A percentile compares a stretch with the other conserved stretches of the same genome.
These are phyloP conservation scores for Paxillus involutus DNA, from an alignment of 768 basidiomycete genomes.

Conservation along the genomic window DNA sequence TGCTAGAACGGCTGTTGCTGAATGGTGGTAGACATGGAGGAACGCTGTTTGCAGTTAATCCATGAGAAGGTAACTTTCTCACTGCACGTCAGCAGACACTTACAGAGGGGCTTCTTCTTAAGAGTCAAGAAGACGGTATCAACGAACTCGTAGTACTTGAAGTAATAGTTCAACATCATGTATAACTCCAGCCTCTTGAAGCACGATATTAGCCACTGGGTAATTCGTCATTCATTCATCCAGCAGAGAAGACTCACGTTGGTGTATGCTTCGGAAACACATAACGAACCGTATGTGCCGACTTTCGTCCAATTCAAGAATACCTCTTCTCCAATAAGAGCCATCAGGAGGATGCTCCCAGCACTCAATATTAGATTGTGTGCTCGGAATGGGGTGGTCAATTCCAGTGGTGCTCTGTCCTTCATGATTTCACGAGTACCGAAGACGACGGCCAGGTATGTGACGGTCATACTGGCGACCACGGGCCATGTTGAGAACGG, in stretches of 20 bases:
- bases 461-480: slow-evolving; percentile 64
- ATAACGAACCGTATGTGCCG: slow-evolving; percentile 77
- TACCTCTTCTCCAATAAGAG: slow-evolving; percentile 86
- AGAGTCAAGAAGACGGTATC: slow-evolving; percentile 94
- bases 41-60: slow-evolving; percentile 58
- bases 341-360: slow-evolving; percentile 76
- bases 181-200: slow-evolving; percentile 83
- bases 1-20: slow-evolving; percentile 90
- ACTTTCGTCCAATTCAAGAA: slow-evolving; percentile 73
- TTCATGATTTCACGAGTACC: slow-evolving; percentile 82
- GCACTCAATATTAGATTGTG: slow-evolving; percentile 87
- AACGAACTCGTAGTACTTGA: slow-evolving; percentile 92
- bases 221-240: background rate
- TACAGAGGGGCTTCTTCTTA: slow-evolving; percentile 96
- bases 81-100: slow-evolving; percentile 19
- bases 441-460: slow-evolving; percentile 87
- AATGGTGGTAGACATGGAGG: slow-evolving; percentile 97
- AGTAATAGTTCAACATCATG: slow-evolving; percentile 96
- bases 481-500: slow-evolving; percentile 76
- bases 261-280: slow-evolving; percentile 75
- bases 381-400: slow-evolving; percentile 76
- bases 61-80: slow-evolving; percentile 1
- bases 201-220: background rate
- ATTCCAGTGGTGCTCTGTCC: slow-evolving; percentile 64
- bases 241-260: slow-evolving; percentile 50